A percentile compares a stretch with the other conserved stretches of the same genome.
Conservation (phyloP, 495 filamentous ascomycete genomes). For the Tuber brumale region DNA sequence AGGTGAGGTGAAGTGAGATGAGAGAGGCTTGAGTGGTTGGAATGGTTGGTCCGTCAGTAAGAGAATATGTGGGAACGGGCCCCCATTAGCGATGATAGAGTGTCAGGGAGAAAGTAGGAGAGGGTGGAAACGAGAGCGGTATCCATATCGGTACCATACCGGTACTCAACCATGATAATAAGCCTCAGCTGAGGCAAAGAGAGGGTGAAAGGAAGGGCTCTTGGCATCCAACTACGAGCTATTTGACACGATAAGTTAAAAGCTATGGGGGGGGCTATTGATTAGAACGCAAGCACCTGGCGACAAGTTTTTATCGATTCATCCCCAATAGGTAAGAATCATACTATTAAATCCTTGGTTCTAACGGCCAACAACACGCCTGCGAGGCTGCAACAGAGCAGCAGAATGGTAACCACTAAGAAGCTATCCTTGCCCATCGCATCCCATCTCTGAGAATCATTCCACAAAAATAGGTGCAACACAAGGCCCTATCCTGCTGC, state of each 20-base stretch:
- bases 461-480: not conserved
- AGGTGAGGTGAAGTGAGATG: not conserved
- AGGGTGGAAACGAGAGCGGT: not conserved
- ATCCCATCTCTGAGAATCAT: not conserved
- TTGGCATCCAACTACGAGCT: not conserved
- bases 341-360: not conserved
- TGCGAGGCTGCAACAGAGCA: not conserved
- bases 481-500: not conserved
- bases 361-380: not conserved
- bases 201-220: not conserved
- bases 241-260: not conserved
- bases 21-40: not conserved
- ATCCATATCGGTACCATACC: too few relatives aligned
- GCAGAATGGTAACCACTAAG: not conserved
- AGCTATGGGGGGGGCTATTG: not conserved
- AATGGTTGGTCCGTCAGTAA: not conserved
- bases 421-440: not conserved
- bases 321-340: not conserved
- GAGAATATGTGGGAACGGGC: not conserved
- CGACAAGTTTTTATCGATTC: not conserved
- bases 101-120: not conserved
- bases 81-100: not conserved
- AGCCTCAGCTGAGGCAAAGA: not conserved
- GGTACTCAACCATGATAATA: not conserved
- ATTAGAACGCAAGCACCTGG: not conserved